Evolutionary conservation across 441 rosid genomes (phyloP), one percentile per base, ranked within the genome.

Genomic region (Croton setiger): DNA sequence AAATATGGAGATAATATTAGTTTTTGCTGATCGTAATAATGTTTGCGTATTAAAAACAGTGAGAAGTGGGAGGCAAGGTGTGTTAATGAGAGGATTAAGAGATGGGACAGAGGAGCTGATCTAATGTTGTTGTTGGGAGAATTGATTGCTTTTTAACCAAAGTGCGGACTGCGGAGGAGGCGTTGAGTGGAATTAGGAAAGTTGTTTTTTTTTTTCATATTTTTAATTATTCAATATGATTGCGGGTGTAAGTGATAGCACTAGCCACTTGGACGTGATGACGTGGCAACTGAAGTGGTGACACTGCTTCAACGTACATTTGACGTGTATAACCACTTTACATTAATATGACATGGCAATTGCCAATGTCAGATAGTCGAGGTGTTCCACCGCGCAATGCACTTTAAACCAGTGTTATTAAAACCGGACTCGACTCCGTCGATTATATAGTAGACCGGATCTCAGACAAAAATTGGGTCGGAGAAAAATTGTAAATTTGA

Each of bases 101-200:
- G 47, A 27, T 60, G 67, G 55, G 67, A 47, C 56, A 63, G 60
- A 14, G 15, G 36, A 2, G 10, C 20, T 52, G 1, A 1, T 51
- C 58, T 1, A 0, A 36, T n/a, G 3, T 21, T 48, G 43, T 9
- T 65, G n/a, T 51, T 49, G 57, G 68, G 59, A 4, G 9, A 51
- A 66, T 66, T 23, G 70, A 66, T 66, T 66, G 39, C 70, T 5
- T 39, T 43, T 67, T 21, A 8, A 41, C 10, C 33, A 27, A 13
- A 66, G 62, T 41, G 53, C 70, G 70, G 62, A 14, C n/a, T n/a
- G n/a, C n/a, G n/a, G 53, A 33, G 27, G n/a, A 18, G 18, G 17
- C 58, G 3, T 53, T 48, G 52, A 48, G 52, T 14, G 69, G 58
- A 2, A 10, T 65, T 9, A 2, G 35, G 59, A 52, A 52, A 52